phyloP scores from a whole-genome alignment of 257 asterid genomes.

The Fraxinus quadrangulata region DNA sequence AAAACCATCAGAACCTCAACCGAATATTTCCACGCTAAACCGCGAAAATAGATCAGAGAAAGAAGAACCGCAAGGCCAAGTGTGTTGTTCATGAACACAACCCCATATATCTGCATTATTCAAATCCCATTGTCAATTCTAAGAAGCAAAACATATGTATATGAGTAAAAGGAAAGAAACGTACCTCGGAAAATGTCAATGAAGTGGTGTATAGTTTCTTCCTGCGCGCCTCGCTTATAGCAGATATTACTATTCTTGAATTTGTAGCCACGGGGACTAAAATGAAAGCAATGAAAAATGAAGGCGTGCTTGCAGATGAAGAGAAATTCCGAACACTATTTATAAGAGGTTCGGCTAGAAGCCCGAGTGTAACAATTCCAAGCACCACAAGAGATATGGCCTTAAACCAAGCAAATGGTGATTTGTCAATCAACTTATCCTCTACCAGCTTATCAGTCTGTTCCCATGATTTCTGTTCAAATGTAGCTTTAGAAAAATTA shows the following conservation, averaged over 20 bases:
- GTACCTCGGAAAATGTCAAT: constrained; percentile 35
- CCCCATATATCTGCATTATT: constrained; percentile 46
- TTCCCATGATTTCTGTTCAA: constrained; percentile 42
- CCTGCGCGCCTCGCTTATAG: constrained; percentile 21
- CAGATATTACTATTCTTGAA: constrained; percentile 31
- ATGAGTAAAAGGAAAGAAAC: not conserved
- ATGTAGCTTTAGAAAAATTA: not conserved
- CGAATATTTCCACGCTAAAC: constrained; percentile 37
- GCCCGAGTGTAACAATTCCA: constrained; percentile 30
- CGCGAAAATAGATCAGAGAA: constrained; percentile 36
- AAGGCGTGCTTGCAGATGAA: constrained; percentile 22
- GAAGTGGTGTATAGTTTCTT: constrained; percentile 29
- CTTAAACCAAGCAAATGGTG: constrained; percentile 37
- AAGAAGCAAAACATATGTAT: not conserved
- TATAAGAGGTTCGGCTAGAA: constrained; percentile 34
- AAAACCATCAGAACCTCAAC: constrained; percentile 37
- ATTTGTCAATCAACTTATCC: constrained; percentile 32
- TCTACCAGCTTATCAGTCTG: constrained; percentile 35
- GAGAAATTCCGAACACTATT: constrained; percentile 33
- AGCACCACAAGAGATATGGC: constrained; percentile 22
- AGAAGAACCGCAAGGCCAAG: constrained; percentile 47
- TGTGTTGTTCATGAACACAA: constrained; percentile 48
- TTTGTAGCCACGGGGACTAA: constrained; percentile 31
- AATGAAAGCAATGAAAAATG: constrained; percentile 32
- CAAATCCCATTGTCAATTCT: not conserved